phyloP scores from a whole-genome alignment of 169 alveolate species.

The Fabrea salina region DNA sequence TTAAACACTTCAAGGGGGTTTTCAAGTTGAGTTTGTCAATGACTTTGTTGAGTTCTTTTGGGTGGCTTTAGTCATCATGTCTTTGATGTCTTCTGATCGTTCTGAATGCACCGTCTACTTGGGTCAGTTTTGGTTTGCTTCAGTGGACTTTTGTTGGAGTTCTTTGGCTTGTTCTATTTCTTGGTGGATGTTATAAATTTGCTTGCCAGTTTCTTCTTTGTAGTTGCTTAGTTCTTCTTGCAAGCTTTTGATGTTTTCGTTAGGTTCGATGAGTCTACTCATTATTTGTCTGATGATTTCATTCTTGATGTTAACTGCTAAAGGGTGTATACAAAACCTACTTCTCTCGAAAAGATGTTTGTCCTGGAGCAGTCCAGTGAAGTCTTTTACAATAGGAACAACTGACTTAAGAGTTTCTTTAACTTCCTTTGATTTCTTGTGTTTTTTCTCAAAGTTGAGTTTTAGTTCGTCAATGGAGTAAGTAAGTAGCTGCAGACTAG shows the following conservation, averaged over 20 bases:
- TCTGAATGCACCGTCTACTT: background rate
- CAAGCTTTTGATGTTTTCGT: background rate
- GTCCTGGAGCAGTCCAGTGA: constrained; percentile 6
- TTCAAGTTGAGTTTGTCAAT: constrained; percentile 2
- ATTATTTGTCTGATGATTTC: constrained; percentile 12
- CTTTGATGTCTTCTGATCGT: background rate
- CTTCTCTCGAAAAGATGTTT: constrained; percentile 13
- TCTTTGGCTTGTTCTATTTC: background rate
- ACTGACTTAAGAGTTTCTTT: no score
- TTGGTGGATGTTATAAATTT: no score
- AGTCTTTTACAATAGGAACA: background rate
- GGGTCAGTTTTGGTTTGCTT: background rate
- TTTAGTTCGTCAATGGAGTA: no score
- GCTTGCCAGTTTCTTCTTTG: no score
- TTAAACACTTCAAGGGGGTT: background rate
- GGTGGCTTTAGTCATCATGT: background rate
- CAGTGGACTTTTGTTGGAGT: background rate
- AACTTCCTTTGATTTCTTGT: no score
- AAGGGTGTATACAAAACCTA: background rate
- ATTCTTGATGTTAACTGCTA: background rate
- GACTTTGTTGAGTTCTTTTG: background rate
- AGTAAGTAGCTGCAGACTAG: no score
- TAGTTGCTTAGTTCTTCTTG: background rate
- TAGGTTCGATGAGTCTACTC: background rate
- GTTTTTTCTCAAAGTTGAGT: no score